A percentile compares a stretch with the other conserved stretches of the same genome.
These are phyloP conservation scores for Microbotryum silenes-acaulis DNA, from an alignment of 1,284 basidiomycete species.

Conservation along the genomic window DNA sequence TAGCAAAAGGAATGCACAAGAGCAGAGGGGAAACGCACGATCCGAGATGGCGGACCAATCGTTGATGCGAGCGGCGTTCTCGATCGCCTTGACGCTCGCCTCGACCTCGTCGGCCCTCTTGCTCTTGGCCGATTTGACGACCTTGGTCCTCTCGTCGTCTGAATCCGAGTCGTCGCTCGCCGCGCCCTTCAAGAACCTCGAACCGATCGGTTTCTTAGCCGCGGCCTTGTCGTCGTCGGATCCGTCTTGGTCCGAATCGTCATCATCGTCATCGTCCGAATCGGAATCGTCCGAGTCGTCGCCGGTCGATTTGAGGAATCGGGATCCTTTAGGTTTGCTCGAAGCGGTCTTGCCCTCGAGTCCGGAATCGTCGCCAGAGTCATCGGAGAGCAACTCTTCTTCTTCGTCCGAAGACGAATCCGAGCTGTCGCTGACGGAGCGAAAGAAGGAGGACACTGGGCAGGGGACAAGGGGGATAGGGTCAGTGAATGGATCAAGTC, in stretches of 20 bases:
- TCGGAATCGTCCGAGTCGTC: slow-evolving; percentile 41
- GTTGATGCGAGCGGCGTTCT: slow-evolving; percentile 90
- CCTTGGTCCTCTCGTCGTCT: slow-evolving; percentile 62
- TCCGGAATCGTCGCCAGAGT: slow-evolving; percentile 49
- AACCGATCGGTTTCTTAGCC: slow-evolving; percentile 44
- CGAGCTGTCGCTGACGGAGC: slow-evolving; percentile 63
- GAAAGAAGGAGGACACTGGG: slow-evolving; percentile 77
- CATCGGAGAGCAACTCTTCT: slow-evolving; percentile 58
- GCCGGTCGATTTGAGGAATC: slow-evolving; percentile 38
- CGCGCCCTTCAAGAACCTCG: slow-evolving; percentile 47
- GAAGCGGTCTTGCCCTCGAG: slow-evolving; percentile 40
- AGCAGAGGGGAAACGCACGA: slow-evolving; percentile 47
- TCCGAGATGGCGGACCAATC: slow-evolving; percentile 91
- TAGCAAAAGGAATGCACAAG: not conserved
- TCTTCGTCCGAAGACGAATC: slow-evolving; percentile 72
- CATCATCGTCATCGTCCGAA: slow-evolving; percentile 45
- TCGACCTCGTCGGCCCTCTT: slow-evolving; percentile 84
- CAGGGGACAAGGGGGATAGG: not conserved
- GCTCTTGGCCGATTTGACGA: slow-evolving; percentile 77
- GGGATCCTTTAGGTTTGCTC: slow-evolving; percentile 41
- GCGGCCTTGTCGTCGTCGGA: slow-evolving; percentile 43
- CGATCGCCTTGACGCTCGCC: slow-evolving; percentile 76
- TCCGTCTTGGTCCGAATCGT: slow-evolving; percentile 43
- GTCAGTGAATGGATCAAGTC: not conserved
- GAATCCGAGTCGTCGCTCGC: slow-evolving; percentile 51